Evolutionary conservation across 2,329 filamentous ascomycete genomes (phyloP), one percentile per base, ranked within the genome.

Genomic region (Fusarium multiceps): DNA sequence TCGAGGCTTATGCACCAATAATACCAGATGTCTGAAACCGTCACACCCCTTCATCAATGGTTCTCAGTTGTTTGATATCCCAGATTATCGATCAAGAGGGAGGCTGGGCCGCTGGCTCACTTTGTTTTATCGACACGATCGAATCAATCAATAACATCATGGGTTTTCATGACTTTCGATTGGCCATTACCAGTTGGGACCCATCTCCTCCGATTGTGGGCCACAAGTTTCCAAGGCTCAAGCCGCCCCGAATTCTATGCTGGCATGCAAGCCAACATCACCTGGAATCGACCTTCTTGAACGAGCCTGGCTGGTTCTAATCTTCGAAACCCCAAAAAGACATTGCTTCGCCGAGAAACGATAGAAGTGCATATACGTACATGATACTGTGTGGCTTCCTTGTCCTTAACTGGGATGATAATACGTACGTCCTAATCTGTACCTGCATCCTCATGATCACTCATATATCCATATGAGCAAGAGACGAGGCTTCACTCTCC

Each of bases 1-100:
- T 75, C 59, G 67, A 60, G 61, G 59, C 65, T 58, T 72, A 74
- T 75, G 74, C 72, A 77, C 79, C 80, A 82, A 76, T 64, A 74
- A 74, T 67, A 72, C 68, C 66, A 74, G 75, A 67, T 40, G 45
- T 73, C 66, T 70, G 58, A 74, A 63, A 51, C 56, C 43, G 43
- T 59, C 64, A 72, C 71, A 64, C 66, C 69, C 73, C 59, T 68
- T 72, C 64, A 58, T 63, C 50, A 23, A 34, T 55, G 54, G 30
- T 30, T 30, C 32, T 57, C 23, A 43, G 41, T 57, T 40, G 43
- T 56, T 54, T 56, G 55, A 49, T 50, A 50, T 53, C 47, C 62
- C 46, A 41, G 28, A 32, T 49, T 60, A 55, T 27, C 50, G 59
- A 63, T 23, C 40, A 47, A 46, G 57, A 56, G 32, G 41, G 46